Evolutionary conservation across 2,329 filamentous ascomycete genomes (phyloP).

Genomic region (Penicillium sp.): DNA sequence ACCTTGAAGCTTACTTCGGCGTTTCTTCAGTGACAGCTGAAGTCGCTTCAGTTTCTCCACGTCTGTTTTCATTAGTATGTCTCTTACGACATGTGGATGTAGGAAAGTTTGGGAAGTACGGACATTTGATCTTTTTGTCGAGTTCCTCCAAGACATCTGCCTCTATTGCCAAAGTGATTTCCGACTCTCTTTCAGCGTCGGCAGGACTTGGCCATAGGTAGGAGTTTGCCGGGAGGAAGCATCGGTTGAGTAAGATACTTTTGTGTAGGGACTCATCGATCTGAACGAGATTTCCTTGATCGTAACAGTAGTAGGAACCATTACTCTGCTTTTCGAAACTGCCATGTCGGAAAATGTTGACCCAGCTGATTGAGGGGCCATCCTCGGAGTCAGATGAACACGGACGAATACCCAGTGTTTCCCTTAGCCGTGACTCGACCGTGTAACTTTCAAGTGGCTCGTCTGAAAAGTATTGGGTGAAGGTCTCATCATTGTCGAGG

Average conservation of each 20-base stretch:
- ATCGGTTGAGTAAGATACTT: neutral
- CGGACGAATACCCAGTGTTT: neutral
- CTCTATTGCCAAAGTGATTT: neutral
- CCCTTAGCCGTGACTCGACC: neutral
- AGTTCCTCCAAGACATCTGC: neutral
- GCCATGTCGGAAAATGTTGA: slow-evolving; percentile 3
- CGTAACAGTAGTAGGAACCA: neutral
- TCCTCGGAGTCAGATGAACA: neutral
- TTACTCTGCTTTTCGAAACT: neutral
- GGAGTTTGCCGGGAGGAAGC: neutral
- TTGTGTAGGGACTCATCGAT: slow-evolving; percentile 4
- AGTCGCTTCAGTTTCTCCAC: slow-evolving; percentile 5
- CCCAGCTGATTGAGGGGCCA: neutral
- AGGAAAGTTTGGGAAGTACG: neutral
- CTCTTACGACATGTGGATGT: neutral
- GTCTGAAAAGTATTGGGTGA: slow-evolving; percentile 5
- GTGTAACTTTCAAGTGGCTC: slow-evolving; percentile 3
- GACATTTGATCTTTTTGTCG: neutral
- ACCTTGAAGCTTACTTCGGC: neutral
- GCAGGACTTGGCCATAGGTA: neutral
- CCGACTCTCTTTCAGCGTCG: neutral
- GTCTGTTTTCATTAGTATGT: neutral
- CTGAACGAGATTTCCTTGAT: neutral
- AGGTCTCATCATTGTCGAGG: slow-evolving; percentile 4
- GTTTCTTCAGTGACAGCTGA: slow-evolving; percentile 5